phyloP scores from a whole-genome alignment of 495 filamentous ascomycete species.

The Penicillium goetzii region DNA sequence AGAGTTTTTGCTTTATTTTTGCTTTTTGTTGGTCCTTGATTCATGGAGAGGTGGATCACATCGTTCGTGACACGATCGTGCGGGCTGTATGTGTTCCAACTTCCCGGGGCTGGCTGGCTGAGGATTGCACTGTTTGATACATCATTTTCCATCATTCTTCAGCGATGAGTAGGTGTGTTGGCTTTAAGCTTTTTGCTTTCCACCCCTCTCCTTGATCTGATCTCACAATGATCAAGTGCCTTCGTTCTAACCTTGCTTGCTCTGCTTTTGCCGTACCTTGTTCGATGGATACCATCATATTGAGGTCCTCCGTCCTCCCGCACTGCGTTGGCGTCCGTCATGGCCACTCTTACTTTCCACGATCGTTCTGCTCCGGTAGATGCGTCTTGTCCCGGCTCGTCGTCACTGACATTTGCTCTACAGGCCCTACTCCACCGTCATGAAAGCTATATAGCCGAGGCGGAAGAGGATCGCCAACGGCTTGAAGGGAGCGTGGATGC shows the following conservation, averaged over 20 bases:
- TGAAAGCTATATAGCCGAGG: constrained; percentile 89
- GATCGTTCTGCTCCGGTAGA: constrained; percentile 25
- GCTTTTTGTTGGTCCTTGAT: constrained; percentile 5
- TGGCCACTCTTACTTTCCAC: constrained; percentile 32
- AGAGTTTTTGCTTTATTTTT: constrained; percentile 14
- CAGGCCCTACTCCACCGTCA: constrained; percentile 91
- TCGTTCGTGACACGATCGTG: constrained; percentile 10
- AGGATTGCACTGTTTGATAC: constrained; percentile 25
- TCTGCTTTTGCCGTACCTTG: not conserved
- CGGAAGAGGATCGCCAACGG: constrained; percentile 75
- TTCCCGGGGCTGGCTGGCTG: constrained; percentile 21
- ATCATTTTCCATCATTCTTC: constrained; percentile 30
- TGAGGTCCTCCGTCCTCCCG: constrained; percentile 35
- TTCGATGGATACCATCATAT: constrained; percentile 22
- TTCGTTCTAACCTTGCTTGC: not conserved
- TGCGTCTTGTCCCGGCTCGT: constrained; percentile 31
- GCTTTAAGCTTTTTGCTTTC: constrained; percentile 10
- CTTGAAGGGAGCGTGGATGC: constrained; percentile 71
- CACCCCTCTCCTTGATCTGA: not conserved
- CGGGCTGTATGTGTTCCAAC: not conserved
- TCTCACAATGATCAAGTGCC: not conserved
- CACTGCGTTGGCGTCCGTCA: constrained; percentile 45
- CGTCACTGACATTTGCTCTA: constrained; percentile 70
- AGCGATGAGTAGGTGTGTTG: not conserved
- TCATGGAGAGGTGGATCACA: not conserved